Evolutionary conservation across 495 filamentous ascomycete genomes (phyloP), one percentile per base, ranked within the genome.

Genomic region (Hypoxylon lienhwacheense): DNA sequence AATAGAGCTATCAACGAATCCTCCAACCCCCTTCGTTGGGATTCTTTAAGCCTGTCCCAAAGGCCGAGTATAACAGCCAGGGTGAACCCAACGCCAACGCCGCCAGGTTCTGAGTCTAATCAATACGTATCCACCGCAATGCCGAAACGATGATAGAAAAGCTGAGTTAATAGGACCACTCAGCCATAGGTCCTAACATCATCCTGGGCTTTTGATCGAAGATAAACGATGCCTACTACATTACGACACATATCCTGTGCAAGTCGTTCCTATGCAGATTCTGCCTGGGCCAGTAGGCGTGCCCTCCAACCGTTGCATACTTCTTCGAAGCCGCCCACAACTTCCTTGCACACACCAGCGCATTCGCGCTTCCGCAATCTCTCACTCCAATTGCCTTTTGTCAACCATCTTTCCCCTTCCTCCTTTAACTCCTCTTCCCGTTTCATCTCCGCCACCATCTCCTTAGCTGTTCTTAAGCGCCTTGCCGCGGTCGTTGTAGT

Each of bases 301-400:
- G 71, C 70, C 39, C 79, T 68, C 78, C 77, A 81, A 11, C 58
- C 66, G 37, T 82, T 84, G 69, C 90, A 96, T 0, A 91, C 83
- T 52, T 86, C 83, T 70, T 96, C 93, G 68, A 97, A 97, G 6
- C 91, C 93, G 24, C 85, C 88, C 10, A 96, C 84, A 15, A 98
- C 90, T 55, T 92, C 90, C 1, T 82, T 77, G 74, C 87, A 97
- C 31, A 86, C 85, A 33, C 76, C 74, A 17, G 83, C 88, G 53
- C 89, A 91, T 68, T 95, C 89, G 26, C 93, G 80, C 29, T 81
- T 82, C 47, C 72, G 73, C 25, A 95, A 69, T 47, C 86, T 80
- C 48, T 85, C 83, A 32, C 88, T 82, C 90, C 92, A 96, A 54
- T 87, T 83, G 5, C 88, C 88, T 14, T 76, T 77, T 47, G 86